Conservation (phyloP, 371 early-diverging fungal species). For the Syncephalis plumigaleata region DNA sequence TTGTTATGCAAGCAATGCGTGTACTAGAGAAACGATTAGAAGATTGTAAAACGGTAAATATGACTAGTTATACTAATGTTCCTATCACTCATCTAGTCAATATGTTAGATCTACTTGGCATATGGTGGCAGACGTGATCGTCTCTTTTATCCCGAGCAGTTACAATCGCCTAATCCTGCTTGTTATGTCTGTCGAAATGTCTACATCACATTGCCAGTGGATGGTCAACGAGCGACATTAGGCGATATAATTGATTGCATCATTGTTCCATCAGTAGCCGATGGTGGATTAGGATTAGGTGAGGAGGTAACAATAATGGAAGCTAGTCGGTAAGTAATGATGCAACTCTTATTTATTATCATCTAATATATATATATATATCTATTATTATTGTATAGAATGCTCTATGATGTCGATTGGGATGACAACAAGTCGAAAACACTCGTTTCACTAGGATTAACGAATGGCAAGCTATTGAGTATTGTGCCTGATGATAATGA, state of each 20-base stretch:
- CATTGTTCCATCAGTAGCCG: conserved; percentile 12
- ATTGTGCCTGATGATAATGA: conserved; percentile 24
- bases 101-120: conserved; percentile 27
- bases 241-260: conserved; percentile 26
- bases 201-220: conserved; percentile 20
- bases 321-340: conserved; percentile 32
- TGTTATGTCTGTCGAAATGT: conserved; percentile 37
- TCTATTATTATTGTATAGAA: conserved; percentile 17
- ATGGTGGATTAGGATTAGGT: conserved; percentile 27
- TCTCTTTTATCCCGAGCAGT: conserved; percentile 25
- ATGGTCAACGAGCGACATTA: conserved; percentile 23
- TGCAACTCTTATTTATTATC: too few species aligned
- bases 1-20: conserved; percentile 71
- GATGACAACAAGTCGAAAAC: conserved; percentile 55
- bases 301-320: conserved; percentile 22
- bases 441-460: conserved; percentile 35
- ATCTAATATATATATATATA: neutral
- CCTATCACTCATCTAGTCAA: neutral
- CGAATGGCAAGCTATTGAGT: conserved; percentile 32
- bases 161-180: conserved; percentile 30
- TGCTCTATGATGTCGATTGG: conserved; percentile 81
- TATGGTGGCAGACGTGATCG: conserved; percentile 26
- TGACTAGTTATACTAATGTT: neutral
- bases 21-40: conserved; percentile 29
- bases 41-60: conserved; percentile 32